phyloP scores from a whole-genome alignment of 225 moss, liverwort and hornwort species.

The Antitrichia curtipendula region DNA sequence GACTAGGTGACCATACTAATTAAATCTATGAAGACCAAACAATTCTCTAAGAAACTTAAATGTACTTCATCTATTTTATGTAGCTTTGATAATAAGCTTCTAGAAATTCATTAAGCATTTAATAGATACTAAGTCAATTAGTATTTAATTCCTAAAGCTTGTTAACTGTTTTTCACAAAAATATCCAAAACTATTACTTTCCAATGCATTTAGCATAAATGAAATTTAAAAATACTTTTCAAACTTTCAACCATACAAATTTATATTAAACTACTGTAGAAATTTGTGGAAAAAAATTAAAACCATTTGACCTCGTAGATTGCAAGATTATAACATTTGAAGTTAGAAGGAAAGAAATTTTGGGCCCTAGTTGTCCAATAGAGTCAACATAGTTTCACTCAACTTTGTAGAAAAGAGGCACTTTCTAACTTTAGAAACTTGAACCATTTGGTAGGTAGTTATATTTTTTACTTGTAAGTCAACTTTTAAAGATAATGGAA shows the following conservation, averaged over 20 bases:
- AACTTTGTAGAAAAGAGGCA: not conserved
- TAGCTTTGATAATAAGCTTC: not conserved
- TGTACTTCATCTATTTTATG: not conserved
- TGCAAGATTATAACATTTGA: not conserved
- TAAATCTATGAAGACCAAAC: not conserved
- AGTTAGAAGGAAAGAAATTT: not conserved
- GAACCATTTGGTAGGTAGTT: rapidly evolving
- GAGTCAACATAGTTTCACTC: not conserved
- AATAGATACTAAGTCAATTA: not conserved
- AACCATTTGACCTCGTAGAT: not conserved
- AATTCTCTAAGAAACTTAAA: not conserved
- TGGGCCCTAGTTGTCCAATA: not conserved
- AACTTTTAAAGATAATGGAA: not conserved
- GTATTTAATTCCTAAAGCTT: not conserved
- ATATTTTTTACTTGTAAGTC: not conserved
- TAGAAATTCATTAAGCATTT: not conserved
- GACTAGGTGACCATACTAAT: not conserved
- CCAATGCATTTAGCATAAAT: not conserved
- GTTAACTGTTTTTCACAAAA: not conserved
- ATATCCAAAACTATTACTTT: not conserved
- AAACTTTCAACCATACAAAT: not conserved
- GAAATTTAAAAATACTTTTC: not conserved
- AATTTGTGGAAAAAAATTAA: not conserved
- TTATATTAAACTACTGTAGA: not conserved
- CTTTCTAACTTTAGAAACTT: not conserved